Evolutionary conservation across 2,329 filamentous ascomycete genomes (phyloP), one percentile per base, ranked within the genome.

Genomic region (Neocucurbitaria cava): DNA sequence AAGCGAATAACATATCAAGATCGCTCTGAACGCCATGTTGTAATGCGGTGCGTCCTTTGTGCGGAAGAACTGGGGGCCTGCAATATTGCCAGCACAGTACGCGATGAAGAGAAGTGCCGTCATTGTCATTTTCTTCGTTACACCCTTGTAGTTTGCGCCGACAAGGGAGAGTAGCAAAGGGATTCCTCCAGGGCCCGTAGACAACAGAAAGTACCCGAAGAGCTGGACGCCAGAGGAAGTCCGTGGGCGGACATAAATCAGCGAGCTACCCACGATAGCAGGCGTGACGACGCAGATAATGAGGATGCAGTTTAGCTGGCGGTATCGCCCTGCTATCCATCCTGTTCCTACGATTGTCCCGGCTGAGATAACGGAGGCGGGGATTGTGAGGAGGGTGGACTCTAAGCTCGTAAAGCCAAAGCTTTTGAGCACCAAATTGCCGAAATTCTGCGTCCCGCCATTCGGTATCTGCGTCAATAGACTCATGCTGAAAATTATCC

Each of bases 401-500:
- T 76, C 72, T 40, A 71, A 66, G 36, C 61, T 74, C 11, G 58
- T 73, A 54, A 80, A 81, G 3, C 78, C 78, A 45, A 80, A 80
- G 0, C 76, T 78, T 23, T 78, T 79, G 57, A 80, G 77, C 40
- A 80, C 77, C 0, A 81, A 65, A 41, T 62, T 64, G 7, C 54
- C 56, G 39, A 65, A 65, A 18, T 60, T 60, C 24, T 61, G 56
- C 5, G 60, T 62, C 9, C 60, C 62, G 30, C 58, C 57, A 46
- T 61, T 63, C 5, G 59, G 57, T 11, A 63, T 59, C 46, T 64
- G 59, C 11, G 54, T 56, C 3, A 62, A 35, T 1, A 59, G 36
- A 11, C 45, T 49, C 31, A 66, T 59, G 46, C 41, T 51, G 46
- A 62, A 61, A 20, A 62, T 58, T 8, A 64, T 23, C 63, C 61